Conservation (phyloP, 441 rosid genomes). For the Manihot esculenta region DNA sequence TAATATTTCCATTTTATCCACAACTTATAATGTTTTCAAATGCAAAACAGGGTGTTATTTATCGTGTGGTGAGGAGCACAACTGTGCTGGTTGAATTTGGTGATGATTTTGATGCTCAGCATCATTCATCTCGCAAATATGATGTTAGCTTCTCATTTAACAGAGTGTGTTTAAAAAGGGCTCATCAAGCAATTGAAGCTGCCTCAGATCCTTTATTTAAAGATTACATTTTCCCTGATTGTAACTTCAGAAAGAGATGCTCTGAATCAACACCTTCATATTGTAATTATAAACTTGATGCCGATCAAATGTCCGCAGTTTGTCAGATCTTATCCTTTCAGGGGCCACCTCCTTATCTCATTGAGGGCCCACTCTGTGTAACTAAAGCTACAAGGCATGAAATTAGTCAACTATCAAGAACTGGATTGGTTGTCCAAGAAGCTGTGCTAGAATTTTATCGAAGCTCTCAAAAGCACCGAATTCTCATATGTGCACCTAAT, state of each 20-base stretch:
- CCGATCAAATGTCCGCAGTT: conserved; percentile 21
- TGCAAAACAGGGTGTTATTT: conserved; percentile 38
- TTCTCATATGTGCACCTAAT: conserved; percentile 39
- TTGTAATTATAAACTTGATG: conserved; percentile 14
- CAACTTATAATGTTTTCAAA: neutral
- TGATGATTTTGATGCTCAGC: conserved; percentile 36
- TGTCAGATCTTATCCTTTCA: conserved; percentile 22
- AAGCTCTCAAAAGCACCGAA: conserved; percentile 1
- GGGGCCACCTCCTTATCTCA: conserved; percentile 36
- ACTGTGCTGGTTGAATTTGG: conserved; percentile 40
- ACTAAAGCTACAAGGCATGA: neutral
- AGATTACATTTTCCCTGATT: conserved; percentile 37
- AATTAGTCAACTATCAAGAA: conserved; percentile 16
- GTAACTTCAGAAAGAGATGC: neutral
- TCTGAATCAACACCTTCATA: neutral
- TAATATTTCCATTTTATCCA: neutral
- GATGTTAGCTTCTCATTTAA: conserved; percentile 44
- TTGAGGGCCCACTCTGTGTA: conserved; percentile 33
- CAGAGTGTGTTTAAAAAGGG: conserved; percentile 45
- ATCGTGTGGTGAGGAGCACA: conserved; percentile 28
- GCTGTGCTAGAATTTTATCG: conserved; percentile 29
- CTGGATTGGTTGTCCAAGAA: conserved; percentile 32
- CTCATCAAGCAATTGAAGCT: conserved; percentile 43
- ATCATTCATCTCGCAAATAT: conserved; percentile 26
- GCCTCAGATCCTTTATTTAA: conserved; percentile 27